phyloP scores from a whole-genome alignment of 129 eudicot genomes.

The Pulicaria dysenterica region DNA sequence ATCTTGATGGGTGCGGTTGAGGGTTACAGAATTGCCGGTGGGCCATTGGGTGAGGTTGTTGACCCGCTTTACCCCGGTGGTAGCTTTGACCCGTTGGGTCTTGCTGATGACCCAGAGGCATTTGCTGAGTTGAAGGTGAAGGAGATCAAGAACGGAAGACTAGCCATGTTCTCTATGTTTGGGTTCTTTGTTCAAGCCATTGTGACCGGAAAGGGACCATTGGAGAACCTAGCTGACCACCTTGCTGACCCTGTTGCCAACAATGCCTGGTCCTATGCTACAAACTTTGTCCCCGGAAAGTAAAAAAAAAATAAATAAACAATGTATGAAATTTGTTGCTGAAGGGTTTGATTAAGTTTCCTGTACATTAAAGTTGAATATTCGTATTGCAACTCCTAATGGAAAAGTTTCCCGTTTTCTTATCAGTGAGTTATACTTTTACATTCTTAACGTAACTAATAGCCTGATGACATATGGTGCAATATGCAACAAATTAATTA shows the following conservation, averaged over 20 bases:
- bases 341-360: slow-evolving; percentile 5
- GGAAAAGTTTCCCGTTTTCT: neutral
- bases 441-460: neutral
- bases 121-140: slow-evolving; percentile 72
- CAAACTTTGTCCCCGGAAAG: slow-evolving; percentile 43
- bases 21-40: slow-evolving; percentile 72
- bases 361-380: slow-evolving; percentile 31
- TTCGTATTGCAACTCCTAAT: neutral
- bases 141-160: slow-evolving; percentile 66
- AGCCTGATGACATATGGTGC: neutral
- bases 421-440: neutral
- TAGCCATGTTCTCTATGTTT: slow-evolving; percentile 75
- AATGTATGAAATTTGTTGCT: neutral
- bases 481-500: neutral
- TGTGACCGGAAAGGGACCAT: slow-evolving; percentile 75
- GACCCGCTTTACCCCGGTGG: slow-evolving; percentile 78
- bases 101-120: slow-evolving; percentile 75
- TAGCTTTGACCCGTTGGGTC: slow-evolving; percentile 71
- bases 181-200: slow-evolving; percentile 76
- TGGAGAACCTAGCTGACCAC: slow-evolving; percentile 69
- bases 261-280: slow-evolving; percentile 46
- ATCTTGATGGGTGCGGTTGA: slow-evolving; percentile 75
- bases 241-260: slow-evolving; percentile 52
- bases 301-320: neutral
- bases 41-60: slow-evolving; percentile 67